Conservation (phyloP, 2,329 filamentous ascomycete genomes). For the Colletotrichum spinosum region DNA sequence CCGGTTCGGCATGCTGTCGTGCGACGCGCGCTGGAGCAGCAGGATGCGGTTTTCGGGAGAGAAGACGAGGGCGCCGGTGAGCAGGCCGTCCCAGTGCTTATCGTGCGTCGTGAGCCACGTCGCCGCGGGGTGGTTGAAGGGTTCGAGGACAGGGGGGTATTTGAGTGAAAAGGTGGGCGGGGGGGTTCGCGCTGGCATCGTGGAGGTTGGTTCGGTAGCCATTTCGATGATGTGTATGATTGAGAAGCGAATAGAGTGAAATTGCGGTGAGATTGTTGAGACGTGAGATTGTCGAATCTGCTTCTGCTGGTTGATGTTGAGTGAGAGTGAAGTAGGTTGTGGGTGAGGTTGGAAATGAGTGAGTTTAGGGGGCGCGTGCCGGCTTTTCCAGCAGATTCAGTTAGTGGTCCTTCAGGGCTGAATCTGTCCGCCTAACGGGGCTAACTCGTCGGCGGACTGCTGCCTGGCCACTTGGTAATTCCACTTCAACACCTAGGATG, state of each 20-base stretch:
- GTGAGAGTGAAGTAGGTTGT: neutral
- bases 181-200: neutral
- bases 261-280: too few species aligned
- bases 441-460: neutral
- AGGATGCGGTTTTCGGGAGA: conserved; percentile 50
- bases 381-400: neutral
- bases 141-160: conserved; percentile 35
- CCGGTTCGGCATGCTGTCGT: conserved; percentile 56
- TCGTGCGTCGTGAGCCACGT: conserved; percentile 37
- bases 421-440: conserved; percentile 3
- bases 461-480: neutral
- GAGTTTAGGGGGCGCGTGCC: too few species aligned
- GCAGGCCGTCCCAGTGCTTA: conserved; percentile 43
- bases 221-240: neutral
- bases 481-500: too few species aligned
- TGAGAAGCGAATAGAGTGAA: too few species aligned
- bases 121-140: conserved; percentile 36
- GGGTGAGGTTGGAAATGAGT: neutral
- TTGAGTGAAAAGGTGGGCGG: conserved; percentile 36
- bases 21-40: conserved; percentile 58
- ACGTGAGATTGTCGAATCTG: too few species aligned
- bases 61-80: conserved; percentile 50
- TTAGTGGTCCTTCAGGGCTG: neutral
- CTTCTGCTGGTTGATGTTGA: neutral
- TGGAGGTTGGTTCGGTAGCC: neutral